Percentiles rank a stretch among this genome's conserved stretches.
These are phyloP conservation scores for Hibiscus tridactylites DNA, from an alignment of 345 rosid species.

Conservation along the genomic window DNA sequence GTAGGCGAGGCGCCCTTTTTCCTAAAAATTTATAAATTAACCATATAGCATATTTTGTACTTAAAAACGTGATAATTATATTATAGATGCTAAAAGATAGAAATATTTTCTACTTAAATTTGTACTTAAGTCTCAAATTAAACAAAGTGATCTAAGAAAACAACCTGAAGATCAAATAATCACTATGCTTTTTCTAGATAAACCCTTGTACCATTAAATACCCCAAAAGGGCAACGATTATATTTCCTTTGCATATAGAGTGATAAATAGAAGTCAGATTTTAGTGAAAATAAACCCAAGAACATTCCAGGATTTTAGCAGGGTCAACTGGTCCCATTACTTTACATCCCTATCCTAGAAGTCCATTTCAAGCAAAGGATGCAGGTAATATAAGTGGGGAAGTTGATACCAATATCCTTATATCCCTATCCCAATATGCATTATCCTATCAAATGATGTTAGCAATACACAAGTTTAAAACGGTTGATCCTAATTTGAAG, in stretches of 20 bases:
- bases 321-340: neutral
- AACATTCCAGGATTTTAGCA: neutral
- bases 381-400: slow-evolving; percentile 2
- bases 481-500: neutral
- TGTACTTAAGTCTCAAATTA: no score
- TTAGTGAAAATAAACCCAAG: neutral
- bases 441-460: neutral
- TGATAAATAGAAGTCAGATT: neutral
- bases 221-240: neutral
- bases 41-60: no score
- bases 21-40: no score
- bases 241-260: neutral
- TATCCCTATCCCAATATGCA: neutral
- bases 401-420: neutral
- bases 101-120: no score
- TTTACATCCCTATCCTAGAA: neutral
- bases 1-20: no score
- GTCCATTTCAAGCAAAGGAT: neutral
- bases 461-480: neutral
- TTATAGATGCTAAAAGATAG: no score
- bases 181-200: neutral
- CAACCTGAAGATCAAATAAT: neutral
- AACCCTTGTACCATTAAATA: neutral
- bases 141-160: no score
- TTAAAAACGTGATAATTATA: no score